Evolutionary conservation across 306 rosid genomes (phyloP), one percentile per base, ranked within the genome.

Genomic region (Crotalaria pallida): DNA sequence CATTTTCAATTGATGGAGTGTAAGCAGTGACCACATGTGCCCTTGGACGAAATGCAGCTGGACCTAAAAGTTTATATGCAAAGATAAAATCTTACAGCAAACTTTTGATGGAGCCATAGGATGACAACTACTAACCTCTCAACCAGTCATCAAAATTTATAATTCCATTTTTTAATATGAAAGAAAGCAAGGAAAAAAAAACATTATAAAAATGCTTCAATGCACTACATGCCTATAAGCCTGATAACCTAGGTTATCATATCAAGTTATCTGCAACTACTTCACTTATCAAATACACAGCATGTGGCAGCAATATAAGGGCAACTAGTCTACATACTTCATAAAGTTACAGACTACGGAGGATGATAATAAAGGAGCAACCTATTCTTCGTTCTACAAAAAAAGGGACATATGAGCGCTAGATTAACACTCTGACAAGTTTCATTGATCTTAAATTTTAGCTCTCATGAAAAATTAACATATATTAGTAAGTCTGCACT

Each of bases 41-140:
- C 82, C 99, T 86, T 7, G 99, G 99, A 41, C 99, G 96, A 81
- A 95, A 95, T 73, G 99, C 90, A 77, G 99, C 99, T 7, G 99
- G 99, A 86, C 99, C 99, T 95, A 73, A 40, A 89, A 78, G 77
- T 67, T 72, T 48, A 64, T 73, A 22, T 17, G 78, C 50, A 74
- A 58, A 67, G 66, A 74, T 66, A 29, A 80, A 69, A 76, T 33
- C 24, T 58, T 64, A 19, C 21, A 48, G 63, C 31, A 38, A 19
- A 75, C 67, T 36, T 47, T 50, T 7, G 53, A 51, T 22, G 52
- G 31, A 67, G 29, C 36, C 71, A 72, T 61, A 29, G 56, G 65
- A 65, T 48, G 69, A 62, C 22, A 66, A 60, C 47, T 16, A 58
- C 69, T 70, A 61, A 59, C 63, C 27, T 71, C 58, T 56, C 41